Base-by-base conservation (phyloP, 2,329 filamentous ascomycete species). In the Coniochaeta ligniaria region DNA sequence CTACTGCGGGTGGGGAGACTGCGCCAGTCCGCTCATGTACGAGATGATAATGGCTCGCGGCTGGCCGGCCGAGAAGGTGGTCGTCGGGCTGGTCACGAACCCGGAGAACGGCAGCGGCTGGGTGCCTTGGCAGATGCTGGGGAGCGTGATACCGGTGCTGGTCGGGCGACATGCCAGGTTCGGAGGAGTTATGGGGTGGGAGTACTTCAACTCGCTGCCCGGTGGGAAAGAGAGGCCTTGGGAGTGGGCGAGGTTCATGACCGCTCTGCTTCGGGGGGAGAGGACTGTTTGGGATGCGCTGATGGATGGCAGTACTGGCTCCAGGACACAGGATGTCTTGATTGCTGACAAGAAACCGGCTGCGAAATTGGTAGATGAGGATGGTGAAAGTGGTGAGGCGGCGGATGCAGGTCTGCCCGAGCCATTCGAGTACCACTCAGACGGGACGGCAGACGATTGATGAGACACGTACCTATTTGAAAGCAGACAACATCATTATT, bases 181-280 rank as follows among this genome's bases (percentile, higher is more conserved):
- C 69, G 91, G 89, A 1, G 91, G 91, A 1, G 87, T 94, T 0
- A 92, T 92, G 86, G 90, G 89, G 2, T 94, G 91, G 91, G 91
- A 95, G 73, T 94, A 92, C 69, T 94, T 91, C 75, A 92, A 92
- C 73, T 80, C 83, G 52, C 72, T 85, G 60, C 86, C 87, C 0
- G 85, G 84, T 1, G 85, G 80, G 26, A 72, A 73, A 57, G 77
- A 79, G 33, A 75, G 77, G 60, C 87, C 88, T 1, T 91, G 88
- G 88, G 82, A 89, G 65, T 94, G 90, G 90, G 88, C 87, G 1
- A 80, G 80, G 54, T 80, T 79, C 61, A 86, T 93, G 78, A 84
- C 83, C 1, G 69, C 63, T 59, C 61, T 72, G 61, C 66, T 74
- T 63, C 68, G 64, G 35, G 65, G 60, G 71, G 63, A 78, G 35